phyloP scores from a whole-genome alignment of 73 alveolate genomes.

The Loxodes magnus region DNA sequence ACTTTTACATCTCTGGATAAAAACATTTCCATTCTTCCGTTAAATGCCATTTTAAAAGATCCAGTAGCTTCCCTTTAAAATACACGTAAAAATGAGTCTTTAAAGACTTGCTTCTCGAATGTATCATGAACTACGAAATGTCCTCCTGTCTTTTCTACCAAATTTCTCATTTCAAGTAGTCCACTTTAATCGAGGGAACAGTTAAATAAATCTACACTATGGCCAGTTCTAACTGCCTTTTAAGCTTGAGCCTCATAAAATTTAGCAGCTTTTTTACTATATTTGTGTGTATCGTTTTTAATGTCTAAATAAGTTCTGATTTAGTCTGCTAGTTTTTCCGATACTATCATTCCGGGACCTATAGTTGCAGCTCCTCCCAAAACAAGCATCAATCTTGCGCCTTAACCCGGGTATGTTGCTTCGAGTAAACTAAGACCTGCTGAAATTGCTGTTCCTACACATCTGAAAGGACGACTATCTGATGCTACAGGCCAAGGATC shows the following conservation, averaged over 20 bases:
- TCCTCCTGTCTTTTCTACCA: conserved; percentile 98
- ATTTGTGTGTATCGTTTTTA: conserved; percentile 49
- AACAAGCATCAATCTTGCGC: conserved; percentile 1
- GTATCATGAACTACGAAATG: conserved; percentile 95
- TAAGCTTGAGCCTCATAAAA: conserved; percentile 64
- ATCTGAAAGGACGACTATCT: conserved; percentile 79
- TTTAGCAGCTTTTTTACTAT: conserved; percentile 77
- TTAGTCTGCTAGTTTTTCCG: conserved; percentile 61
- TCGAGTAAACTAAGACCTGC: conserved; percentile 71
- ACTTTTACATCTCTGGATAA: conserved; percentile 77
- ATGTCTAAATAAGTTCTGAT: conserved; percentile 43
- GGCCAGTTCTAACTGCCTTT: conserved; percentile 70
- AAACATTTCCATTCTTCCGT: conserved; percentile 69
- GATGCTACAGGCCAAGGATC: conserved; percentile 97
- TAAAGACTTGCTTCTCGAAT: conserved; percentile 94
- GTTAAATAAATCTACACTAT: conserved; percentile 83
- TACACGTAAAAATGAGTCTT: conserved; percentile 41
- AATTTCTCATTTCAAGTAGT: conserved; percentile 92
- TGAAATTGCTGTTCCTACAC: conserved; percentile 92
- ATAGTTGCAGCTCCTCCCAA: conserved; percentile 91
- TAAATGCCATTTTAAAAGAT: conserved; percentile 85
- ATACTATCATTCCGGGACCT: conserved; percentile 96
- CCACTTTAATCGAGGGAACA: conserved; percentile 92
- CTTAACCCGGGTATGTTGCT: background rate
- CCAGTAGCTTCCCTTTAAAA: conserved; percentile 42